Evolutionary conservation across 2,329 filamentous ascomycete species (phyloP).

Genomic region (Beauveria asiatica): DNA sequence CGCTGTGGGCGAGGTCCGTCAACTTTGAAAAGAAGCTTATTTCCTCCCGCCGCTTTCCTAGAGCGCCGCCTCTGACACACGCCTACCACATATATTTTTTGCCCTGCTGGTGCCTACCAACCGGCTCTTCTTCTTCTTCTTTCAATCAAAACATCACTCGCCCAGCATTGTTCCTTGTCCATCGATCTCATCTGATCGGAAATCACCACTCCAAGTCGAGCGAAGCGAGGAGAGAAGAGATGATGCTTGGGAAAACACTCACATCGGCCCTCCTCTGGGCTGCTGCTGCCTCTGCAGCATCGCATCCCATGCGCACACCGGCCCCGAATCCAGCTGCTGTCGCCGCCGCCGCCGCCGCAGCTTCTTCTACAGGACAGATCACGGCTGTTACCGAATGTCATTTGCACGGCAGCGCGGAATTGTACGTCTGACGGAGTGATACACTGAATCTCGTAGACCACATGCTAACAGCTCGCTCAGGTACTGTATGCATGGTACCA

Average conservation of each 20-base stretch:
- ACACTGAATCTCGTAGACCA: background rate
- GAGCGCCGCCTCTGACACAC: background rate
- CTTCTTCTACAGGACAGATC: constrained; percentile 15
- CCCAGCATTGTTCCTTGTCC: background rate
- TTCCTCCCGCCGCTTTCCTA: background rate
- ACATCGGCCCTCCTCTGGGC: constrained; percentile 3
- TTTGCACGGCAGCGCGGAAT: constrained; percentile 26
- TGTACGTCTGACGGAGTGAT: constrained; percentile 24
- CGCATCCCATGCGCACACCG: constrained; percentile 5
- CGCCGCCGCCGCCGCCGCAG: constrained; percentile 5
- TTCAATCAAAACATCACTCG: too few species aligned
- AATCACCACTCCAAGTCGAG: background rate
- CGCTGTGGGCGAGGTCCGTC: background rate
- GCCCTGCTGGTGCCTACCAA: background rate
- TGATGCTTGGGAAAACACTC: background rate
- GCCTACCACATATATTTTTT: background rate
- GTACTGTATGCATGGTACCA: constrained; percentile 34
- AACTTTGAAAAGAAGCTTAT: constrained; percentile 11
- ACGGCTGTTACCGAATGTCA: constrained; percentile 35
- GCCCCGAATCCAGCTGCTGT: constrained; percentile 2
- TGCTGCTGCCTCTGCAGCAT: background rate
- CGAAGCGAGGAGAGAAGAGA: background rate
- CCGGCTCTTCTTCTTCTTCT: background rate
- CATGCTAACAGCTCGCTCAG: constrained; percentile 20
- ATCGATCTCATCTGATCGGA: background rate